phyloP scores from a whole-genome alignment of 345 rosid genomes.

The Cardamine resedifolia region DNA sequence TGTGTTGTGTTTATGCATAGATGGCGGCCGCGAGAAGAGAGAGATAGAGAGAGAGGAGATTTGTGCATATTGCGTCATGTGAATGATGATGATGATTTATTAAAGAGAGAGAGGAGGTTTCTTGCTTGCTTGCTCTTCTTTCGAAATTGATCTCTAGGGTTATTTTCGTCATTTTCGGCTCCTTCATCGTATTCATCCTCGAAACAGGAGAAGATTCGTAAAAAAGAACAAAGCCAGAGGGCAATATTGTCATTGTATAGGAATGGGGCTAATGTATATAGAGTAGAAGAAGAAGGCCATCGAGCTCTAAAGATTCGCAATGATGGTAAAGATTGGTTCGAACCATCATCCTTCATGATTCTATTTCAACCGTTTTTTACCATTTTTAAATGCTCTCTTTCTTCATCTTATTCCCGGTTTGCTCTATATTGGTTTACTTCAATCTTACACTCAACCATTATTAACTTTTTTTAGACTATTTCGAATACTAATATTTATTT shows the following conservation, averaged over 20 bases:
- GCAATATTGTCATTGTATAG: constrained; percentile 32
- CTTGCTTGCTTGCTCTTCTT: constrained; percentile 33
- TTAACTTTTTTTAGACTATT: not conserved
- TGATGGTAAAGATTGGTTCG: constrained; percentile 82
- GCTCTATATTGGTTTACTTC: constrained; percentile 39
- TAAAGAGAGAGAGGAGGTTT: no score
- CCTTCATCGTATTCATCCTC: constrained; percentile 23
- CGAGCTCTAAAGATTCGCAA: constrained; percentile 78
- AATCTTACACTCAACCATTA: constrained; percentile 36
- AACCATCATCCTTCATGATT: constrained; percentile 60
- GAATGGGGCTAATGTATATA: constrained; percentile 35
- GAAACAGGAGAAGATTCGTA: constrained; percentile 11
- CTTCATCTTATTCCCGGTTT: constrained; percentile 33
- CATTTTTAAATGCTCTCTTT: constrained; percentile 34
- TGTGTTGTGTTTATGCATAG: constrained; percentile 59
- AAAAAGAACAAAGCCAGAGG: constrained; percentile 17
- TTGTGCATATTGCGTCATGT: constrained; percentile 56
- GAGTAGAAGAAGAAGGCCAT: constrained; percentile 46
- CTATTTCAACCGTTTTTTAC: constrained; percentile 29
- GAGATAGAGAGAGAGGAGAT: no score
- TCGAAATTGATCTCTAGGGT: constrained; percentile 31
- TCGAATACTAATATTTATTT: not conserved
- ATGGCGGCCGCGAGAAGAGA: constrained; percentile 79
- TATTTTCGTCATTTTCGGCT: not conserved
- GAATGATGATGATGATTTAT: constrained; percentile 57